Evolutionary conservation across 2,329 filamentous ascomycete genomes (phyloP).

Genomic region (Hypoxylon sp.): DNA sequence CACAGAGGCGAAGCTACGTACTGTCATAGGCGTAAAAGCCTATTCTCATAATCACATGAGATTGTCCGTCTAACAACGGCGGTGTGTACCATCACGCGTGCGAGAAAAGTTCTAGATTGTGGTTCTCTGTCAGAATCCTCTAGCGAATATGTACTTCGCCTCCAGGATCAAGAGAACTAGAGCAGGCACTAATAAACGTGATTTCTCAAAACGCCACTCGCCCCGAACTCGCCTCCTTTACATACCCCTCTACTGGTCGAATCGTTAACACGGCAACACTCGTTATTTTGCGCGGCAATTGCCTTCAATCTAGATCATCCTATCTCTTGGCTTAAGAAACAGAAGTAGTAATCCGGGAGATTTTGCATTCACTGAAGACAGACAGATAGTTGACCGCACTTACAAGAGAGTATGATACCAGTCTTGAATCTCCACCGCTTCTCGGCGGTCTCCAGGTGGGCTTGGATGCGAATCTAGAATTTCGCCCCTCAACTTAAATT

Average conservation of each 20-base stretch:
- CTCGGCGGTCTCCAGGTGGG: neutral
- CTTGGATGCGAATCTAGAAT: neutral
- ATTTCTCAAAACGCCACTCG: neutral
- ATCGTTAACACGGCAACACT: neutral
- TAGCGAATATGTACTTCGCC: constrained; percentile 13
- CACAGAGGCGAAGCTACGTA: constrained; percentile 3
- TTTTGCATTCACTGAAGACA: neutral
- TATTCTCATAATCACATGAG: constrained; percentile 16
- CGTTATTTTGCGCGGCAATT: neutral
- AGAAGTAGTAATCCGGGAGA: neutral
- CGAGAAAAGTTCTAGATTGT: constrained; percentile 1
- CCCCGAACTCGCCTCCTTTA: neutral
- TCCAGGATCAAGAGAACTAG: constrained; percentile 10
- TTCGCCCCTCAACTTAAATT: neutral
- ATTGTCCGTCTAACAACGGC: neutral
- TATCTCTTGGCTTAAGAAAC: neutral
- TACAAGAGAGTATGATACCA: neutral
- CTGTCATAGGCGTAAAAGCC: constrained; percentile 11
- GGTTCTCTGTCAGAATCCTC: neutral
- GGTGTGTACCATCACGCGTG: neutral
- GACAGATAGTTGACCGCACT: neutral
- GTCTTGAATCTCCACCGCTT: neutral
- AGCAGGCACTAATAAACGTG: constrained; percentile 1
- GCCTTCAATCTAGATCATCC: neutral
- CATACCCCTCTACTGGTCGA: neutral